Evolutionary conservation across 2,329 filamentous ascomycete species (phyloP).

Genomic region (Colletotrichum falcatum): DNA sequence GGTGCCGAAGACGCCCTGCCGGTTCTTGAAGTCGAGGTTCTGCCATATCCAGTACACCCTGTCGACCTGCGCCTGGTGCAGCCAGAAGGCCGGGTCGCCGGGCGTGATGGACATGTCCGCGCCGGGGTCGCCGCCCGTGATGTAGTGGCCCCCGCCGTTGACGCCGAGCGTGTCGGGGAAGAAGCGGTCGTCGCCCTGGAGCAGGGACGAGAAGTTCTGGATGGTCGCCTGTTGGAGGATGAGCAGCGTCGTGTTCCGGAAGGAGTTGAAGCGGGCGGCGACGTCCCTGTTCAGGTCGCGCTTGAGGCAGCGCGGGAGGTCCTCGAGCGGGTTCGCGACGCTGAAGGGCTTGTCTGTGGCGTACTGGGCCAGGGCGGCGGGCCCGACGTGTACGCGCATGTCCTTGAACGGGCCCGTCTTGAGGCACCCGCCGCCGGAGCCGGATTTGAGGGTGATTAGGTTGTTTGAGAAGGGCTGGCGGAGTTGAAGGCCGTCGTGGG

Average conservation of each 20-base stretch:
- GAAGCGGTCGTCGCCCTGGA: conserved; percentile 51
- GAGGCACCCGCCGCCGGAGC: conserved; percentile 62
- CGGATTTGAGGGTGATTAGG: conserved; percentile 53
- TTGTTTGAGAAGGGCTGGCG: conserved; percentile 35
- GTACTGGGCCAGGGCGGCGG: conserved; percentile 41
- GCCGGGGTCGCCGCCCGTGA: conserved; percentile 60
- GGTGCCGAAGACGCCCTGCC: conserved; percentile 55
- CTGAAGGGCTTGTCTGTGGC: conserved; percentile 41
- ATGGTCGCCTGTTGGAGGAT: conserved; percentile 46
- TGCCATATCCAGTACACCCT: conserved; percentile 63
- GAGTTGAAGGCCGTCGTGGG: conserved; percentile 43
- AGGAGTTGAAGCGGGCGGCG: conserved; percentile 42
- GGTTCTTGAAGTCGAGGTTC: conserved; percentile 55
- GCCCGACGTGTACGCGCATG: conserved; percentile 55
- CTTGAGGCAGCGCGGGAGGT: conserved; percentile 58
- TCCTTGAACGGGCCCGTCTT: conserved; percentile 53
- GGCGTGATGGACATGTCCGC: conserved; percentile 58
- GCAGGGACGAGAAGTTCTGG: conserved; percentile 49
- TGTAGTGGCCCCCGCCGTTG: conserved; percentile 56
- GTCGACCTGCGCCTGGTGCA: conserved; percentile 61
- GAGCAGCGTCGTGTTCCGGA: conserved; percentile 47
- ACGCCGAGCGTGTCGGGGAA: conserved; percentile 50
- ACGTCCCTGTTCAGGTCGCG: conserved; percentile 50
- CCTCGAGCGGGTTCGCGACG: conserved; percentile 47
- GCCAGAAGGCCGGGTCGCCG: conserved; percentile 59